Percentiles rank a stretch among this genome's conserved stretches.
phyloP scores from a whole-genome alignment of 2,329 filamentous ascomycete genomes.

The Cladosporium halotolerans region DNA sequence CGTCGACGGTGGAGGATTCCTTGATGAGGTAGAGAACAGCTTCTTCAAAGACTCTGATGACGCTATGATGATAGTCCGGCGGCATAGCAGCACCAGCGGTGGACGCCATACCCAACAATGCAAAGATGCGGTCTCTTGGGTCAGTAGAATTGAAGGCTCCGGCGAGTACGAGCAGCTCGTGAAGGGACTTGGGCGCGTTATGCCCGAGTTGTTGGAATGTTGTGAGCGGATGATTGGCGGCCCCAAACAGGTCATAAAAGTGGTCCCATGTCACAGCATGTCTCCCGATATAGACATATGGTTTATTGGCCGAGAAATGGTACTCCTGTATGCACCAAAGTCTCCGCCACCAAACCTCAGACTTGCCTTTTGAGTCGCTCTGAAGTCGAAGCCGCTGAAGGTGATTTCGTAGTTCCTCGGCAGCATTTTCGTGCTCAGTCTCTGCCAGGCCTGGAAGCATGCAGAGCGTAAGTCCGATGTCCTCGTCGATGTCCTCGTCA shows the following conservation, averaged over 20 bases:
- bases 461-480: constrained; percentile 13
- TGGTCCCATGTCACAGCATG: constrained; percentile 19
- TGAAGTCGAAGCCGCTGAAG: constrained; percentile 7
- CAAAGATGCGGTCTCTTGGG: constrained; percentile 18
- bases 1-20: constrained; percentile 5
- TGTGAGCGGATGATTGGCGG: constrained; percentile 11
- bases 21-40: constrained; percentile 17
- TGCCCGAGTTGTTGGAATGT: constrained; percentile 14
- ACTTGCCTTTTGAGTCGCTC: background rate
- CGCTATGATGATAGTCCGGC: constrained; percentile 16
- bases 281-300: constrained; percentile 17
- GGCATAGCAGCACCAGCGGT: constrained; percentile 1
- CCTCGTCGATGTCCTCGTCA: constrained; percentile 15
- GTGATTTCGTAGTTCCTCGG: constrained; percentile 8
- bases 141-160: constrained; percentile 16
- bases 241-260: constrained; percentile 15
- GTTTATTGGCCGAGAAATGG: constrained; percentile 10
- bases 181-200: constrained; percentile 8
- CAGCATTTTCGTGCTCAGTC: constrained; percentile 16
- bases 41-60: constrained; percentile 18
- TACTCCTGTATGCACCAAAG: constrained; percentile 20
- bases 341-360: constrained; percentile 19
- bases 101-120: constrained; percentile 15
- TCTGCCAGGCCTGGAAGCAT: constrained; percentile 13
- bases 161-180: constrained; percentile 12